These are phyloP conservation scores for Apiospora arundinis DNA, from an alignment of 2,329 filamentous ascomycete species.

Conservation along the genomic window DNA sequence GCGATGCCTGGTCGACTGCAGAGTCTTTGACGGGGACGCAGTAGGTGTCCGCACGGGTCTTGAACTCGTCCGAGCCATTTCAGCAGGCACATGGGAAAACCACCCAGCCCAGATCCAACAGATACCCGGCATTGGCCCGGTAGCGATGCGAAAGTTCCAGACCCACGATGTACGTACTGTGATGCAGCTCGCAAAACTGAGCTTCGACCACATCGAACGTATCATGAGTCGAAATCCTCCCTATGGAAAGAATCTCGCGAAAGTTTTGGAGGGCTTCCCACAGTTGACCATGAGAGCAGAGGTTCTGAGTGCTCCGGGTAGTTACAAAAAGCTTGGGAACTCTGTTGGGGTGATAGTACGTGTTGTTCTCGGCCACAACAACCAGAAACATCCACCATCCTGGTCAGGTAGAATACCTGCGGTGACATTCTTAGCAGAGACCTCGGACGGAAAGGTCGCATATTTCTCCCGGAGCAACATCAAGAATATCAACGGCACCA, in stretches of 20 bases:
- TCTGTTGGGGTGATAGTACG: slow-evolving; percentile 66
- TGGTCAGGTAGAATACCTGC: slow-evolving; percentile 72
- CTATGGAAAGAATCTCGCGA: slow-evolving; percentile 75
- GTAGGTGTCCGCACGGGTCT: slow-evolving; percentile 71
- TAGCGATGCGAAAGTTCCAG: slow-evolving; percentile 75
- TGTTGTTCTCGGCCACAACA: slow-evolving; percentile 73
- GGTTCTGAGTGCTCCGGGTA: slow-evolving; percentile 43
- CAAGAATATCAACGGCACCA: slow-evolving; percentile 66
- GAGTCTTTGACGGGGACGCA: slow-evolving; percentile 66
- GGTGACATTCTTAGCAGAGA: slow-evolving; percentile 77
- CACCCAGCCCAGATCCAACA: slow-evolving; percentile 83
- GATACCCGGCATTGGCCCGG: slow-evolving; percentile 77
- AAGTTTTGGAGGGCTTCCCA: slow-evolving; percentile 74
- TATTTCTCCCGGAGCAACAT: slow-evolving; percentile 73
- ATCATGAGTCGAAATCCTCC: slow-evolving; percentile 81
- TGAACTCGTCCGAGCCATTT: slow-evolving; percentile 78
- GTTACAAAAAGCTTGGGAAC: slow-evolving; percentile 42
- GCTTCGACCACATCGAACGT: slow-evolving; percentile 77
- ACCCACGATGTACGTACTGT: slow-evolving; percentile 75
- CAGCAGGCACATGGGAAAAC: slow-evolving; percentile 81
- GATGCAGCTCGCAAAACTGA: slow-evolving; percentile 69
- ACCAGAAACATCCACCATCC: slow-evolving; percentile 62
- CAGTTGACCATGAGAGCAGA: slow-evolving; percentile 50
- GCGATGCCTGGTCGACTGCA: slow-evolving; percentile 79
- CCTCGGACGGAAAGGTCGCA: slow-evolving; percentile 69